Evolutionary conservation across 257 asterid genomes (phyloP).

Genomic region (Primulina huaijiensis): DNA sequence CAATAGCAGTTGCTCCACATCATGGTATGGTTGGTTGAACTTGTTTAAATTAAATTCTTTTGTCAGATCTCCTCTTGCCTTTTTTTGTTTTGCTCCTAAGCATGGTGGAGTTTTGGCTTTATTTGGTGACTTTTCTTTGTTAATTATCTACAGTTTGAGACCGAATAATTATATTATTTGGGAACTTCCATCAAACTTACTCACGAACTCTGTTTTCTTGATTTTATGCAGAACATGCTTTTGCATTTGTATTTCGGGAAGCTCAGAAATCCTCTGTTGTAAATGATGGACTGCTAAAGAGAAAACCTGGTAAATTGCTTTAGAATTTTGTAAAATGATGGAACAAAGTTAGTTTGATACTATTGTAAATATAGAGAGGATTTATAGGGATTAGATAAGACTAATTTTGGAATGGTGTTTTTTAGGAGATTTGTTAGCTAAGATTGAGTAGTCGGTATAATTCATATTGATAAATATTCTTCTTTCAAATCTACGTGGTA

Average conservation of each 20-base stretch:
- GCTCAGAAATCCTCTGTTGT: slow-evolving; percentile 37
- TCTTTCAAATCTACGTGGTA: too few species aligned
- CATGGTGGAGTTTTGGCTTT: not conserved
- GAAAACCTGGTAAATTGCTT: slow-evolving; percentile 72
- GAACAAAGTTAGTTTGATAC: too few species aligned
- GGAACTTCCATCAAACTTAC: slow-evolving; percentile 1
- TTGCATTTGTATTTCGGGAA: slow-evolving; percentile 94
- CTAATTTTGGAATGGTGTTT: too few species aligned
- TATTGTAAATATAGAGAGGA: too few species aligned
- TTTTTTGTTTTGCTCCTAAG: slow-evolving; percentile 9
- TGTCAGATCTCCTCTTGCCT: not conserved
- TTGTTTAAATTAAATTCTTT: not conserved
- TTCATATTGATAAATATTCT: too few species aligned
- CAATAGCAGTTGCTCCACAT: slow-evolving; percentile 78
- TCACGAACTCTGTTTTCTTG: slow-evolving; percentile 23
- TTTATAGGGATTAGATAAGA: too few species aligned
- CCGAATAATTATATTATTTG: too few species aligned
- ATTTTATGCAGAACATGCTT: slow-evolving; percentile 59
- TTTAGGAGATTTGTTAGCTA: too few species aligned
- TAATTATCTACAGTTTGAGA: not conserved
- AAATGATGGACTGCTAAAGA: slow-evolving; percentile 56
- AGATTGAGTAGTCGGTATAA: too few species aligned
- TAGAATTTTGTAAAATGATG: not conserved
- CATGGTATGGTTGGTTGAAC: slow-evolving; percentile 56
- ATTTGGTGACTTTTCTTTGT: not conserved